Evolutionary conservation across 2,329 filamentous ascomycete species (phyloP), one percentile per base, ranked within the genome.

Genomic region (Colletotrichum noveboracense): DNA sequence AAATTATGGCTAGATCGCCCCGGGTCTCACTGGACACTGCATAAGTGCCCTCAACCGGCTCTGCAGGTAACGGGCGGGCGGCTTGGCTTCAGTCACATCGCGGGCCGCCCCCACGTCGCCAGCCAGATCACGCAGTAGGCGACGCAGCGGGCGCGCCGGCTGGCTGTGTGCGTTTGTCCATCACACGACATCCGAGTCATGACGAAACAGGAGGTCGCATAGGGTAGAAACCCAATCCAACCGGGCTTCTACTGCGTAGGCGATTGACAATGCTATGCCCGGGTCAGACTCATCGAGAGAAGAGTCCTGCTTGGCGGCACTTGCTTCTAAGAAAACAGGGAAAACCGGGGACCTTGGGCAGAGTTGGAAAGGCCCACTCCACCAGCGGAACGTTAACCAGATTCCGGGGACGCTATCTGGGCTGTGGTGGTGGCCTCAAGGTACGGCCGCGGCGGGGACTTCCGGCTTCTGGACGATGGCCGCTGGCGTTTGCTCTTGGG

Each of bases 361-460:
- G 36, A 48, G 21, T 10, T 30, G 24, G 64, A 38, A 16, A 9
- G 68, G 13, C 24, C 62, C 62, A 60, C 64, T 26, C 10, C 48
- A 34, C 60, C 69, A 52, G 56, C 18, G 58, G 34, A 69, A 48
- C 64, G 70, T 68, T 60, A 48, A 36, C 69, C 55, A 60, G 70
- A 73, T 73, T 64, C 64, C 64, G 32, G 70, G 56, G 62, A 67
- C 61, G 55, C 69, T 48, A 72, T 72, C 55, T 72, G 38, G 38
- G 43, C 43, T 13, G 43, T 21, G n/a, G n/a, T 48, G 43, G 43
- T 26, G 60, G 21, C 28, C 36, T 16, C 55, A 7, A 21, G 48
- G 34, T 28, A 32, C 28, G 70, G 56, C 43, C 26, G 55, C 14
- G 64, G 70, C 34, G 38, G 58, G 36, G 55, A 61, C 52, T 26